Conservation (phyloP, 306 rosid species). For the Datisca glomerata region DNA sequence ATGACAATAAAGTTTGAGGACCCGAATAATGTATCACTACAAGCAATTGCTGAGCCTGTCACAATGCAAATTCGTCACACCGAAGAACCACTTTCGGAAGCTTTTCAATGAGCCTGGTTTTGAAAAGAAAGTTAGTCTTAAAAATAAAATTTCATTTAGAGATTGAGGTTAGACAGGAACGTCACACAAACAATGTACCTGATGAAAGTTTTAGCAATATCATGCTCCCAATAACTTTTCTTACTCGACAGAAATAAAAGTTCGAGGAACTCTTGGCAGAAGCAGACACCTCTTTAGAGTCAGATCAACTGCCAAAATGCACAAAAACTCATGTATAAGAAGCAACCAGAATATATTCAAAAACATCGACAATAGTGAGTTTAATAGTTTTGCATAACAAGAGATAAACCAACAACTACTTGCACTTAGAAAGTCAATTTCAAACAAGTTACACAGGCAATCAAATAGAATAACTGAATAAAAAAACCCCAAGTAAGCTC, state of each 20-base stretch:
- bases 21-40: conserved; percentile 77
- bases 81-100: conserved; percentile 91
- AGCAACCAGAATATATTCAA: conserved; percentile 13
- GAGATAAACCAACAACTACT: too few relatives aligned
- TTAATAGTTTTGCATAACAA: neutral
- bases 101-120: conserved; percentile 67
- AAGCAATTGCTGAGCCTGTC: conserved; percentile 57
- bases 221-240: conserved; percentile 34
- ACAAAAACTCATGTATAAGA: conserved; percentile 71
- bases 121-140: too few relatives aligned
- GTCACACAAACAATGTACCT: too few relatives aligned
- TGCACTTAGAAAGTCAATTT: too few relatives aligned
- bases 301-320: conserved; percentile 66
- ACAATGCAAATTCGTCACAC: conserved; percentile 58
- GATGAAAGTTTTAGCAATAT: conserved; percentile 47
- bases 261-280: conserved; percentile 58
- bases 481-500: too few relatives aligned
- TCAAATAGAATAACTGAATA: too few relatives aligned
- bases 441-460: too few relatives aligned
- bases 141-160: too few relatives aligned
- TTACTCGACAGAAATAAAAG: conserved; percentile 32
- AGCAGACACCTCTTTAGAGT: too few relatives aligned
- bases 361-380: conserved; percentile 11
- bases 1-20: too few relatives aligned
- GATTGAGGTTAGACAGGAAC: too few relatives aligned